Conservation (phyloP, 768 basidiomycete species). For the Boletus bicolor region DNA sequence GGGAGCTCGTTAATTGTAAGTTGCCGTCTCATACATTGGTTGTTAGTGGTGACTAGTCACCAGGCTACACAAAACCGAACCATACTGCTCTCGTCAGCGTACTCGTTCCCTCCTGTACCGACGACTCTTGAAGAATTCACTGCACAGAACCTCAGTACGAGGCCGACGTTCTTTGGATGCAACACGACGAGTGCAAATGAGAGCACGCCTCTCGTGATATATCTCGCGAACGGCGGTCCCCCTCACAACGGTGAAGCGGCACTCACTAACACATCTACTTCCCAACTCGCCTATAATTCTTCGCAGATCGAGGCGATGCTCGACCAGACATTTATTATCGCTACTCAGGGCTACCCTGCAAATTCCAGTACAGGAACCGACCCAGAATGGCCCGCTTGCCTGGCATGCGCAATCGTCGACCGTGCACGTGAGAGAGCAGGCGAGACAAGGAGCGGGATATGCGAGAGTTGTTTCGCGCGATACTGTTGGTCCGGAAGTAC, state of each 20-base stretch:
- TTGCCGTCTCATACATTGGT: neutral
- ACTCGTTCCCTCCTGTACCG: slow-evolving; percentile 35
- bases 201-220: slow-evolving; percentile 49
- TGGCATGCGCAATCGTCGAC: slow-evolving; percentile 53
- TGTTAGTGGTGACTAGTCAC: neutral
- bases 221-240: slow-evolving; percentile 54
- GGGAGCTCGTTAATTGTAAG: slow-evolving; percentile 29
- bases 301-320: slow-evolving; percentile 43
- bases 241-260: slow-evolving; percentile 37
- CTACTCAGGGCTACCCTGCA: slow-evolving; percentile 41
- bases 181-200: slow-evolving; percentile 22
- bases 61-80: slow-evolving; percentile 39
- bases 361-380: slow-evolving; percentile 31
- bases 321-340: slow-evolving; percentile 41
- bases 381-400: slow-evolving; percentile 44
- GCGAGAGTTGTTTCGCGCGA: slow-evolving; percentile 29
- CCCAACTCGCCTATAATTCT: slow-evolving; percentile 36
- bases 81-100: slow-evolving; percentile 30
- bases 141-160: slow-evolving; percentile 33
- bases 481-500: slow-evolving; percentile 31
- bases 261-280: slow-evolving; percentile 43
- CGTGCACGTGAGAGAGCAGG: slow-evolving; percentile 35
- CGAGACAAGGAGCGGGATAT: slow-evolving; percentile 29
- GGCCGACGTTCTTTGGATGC: slow-evolving; percentile 50
- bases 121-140: slow-evolving; percentile 28